Evolutionary conservation across 2,329 filamentous ascomycete genomes (phyloP).

Genomic region (Cladosporium sp.): DNA sequence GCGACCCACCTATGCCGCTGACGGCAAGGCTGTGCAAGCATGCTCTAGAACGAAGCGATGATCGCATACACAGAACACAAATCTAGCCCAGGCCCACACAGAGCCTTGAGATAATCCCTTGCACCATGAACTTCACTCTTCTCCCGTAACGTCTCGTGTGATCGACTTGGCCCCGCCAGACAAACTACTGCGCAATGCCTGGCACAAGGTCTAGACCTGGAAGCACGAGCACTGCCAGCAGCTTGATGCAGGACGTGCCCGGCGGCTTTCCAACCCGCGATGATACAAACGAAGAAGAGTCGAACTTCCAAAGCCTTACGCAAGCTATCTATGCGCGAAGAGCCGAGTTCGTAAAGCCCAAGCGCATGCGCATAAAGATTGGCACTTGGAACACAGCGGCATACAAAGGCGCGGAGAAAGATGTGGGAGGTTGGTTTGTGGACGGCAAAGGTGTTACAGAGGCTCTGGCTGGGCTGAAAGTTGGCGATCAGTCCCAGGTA

Average conservation of each 20-base stretch:
- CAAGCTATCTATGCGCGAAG: slow-evolving; percentile 66
- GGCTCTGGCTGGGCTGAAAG: slow-evolving; percentile 52
- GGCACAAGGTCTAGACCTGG: slow-evolving; percentile 12
- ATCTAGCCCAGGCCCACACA: neutral
- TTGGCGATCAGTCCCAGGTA: slow-evolving; percentile 22
- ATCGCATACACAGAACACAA: slow-evolving; percentile 1
- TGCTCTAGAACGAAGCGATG: neutral
- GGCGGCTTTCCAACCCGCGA: slow-evolving; percentile 43
- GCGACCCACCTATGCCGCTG: slow-evolving; percentile 4
- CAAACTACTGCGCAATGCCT: neutral
- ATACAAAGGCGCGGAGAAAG: slow-evolving; percentile 78
- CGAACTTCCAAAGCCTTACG: slow-evolving; percentile 37
- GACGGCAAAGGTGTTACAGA: slow-evolving; percentile 67
- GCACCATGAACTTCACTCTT: neutral
- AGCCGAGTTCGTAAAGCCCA: slow-evolving; percentile 72
- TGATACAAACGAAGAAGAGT: slow-evolving; percentile 20
- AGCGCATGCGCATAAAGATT: slow-evolving; percentile 77
- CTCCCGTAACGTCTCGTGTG: neutral
- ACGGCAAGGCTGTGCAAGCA: neutral
- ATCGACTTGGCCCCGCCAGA: neutral
- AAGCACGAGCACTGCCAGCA: slow-evolving; percentile 25
- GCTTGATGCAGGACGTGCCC: slow-evolving; percentile 43
- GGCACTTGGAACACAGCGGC: slow-evolving; percentile 94
- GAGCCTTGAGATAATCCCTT: neutral
- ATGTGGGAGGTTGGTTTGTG: slow-evolving; percentile 85